A percentile compares a stretch with the other conserved stretches of the same genome.
phyloP scores from a whole-genome alignment of 2,329 filamentous ascomycete species.

The Hymenoscyphus fraxineus region DNA sequence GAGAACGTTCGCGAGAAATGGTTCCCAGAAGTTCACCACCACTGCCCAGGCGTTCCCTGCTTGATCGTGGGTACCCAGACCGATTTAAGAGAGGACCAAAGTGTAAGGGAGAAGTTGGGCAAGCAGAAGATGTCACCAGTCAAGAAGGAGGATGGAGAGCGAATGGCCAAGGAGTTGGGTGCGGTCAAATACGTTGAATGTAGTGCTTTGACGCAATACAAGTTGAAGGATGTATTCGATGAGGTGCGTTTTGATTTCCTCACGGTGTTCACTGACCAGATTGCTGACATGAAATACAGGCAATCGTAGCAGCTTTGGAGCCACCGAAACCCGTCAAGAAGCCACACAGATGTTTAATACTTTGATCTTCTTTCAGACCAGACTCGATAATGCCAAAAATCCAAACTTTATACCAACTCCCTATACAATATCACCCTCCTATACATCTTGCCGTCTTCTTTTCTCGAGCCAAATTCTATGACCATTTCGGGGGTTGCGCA shows the following conservation, averaged over 20 bases:
- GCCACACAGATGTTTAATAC: constrained; percentile 64
- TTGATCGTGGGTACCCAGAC: constrained; percentile 97
- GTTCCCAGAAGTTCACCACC: constrained; percentile 98
- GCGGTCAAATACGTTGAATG: constrained; percentile 99
- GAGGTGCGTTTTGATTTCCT: constrained; percentile 60
- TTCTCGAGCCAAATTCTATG: constrained; percentile 1
- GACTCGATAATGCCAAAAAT: neutral
- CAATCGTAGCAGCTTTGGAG: constrained; percentile 92
- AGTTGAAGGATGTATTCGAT: constrained; percentile 98
- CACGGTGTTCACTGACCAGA: neutral
- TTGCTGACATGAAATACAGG: constrained; percentile 50
- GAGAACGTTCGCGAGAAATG: constrained; percentile 99
- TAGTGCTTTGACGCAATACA: constrained; percentile 95
- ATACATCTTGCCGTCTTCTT: neutral
- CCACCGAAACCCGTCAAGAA: constrained; percentile 80
- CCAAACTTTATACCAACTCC: neutral
- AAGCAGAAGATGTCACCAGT: constrained; percentile 98
- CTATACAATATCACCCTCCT: constrained; percentile 4
- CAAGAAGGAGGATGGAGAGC: constrained; percentile 85
- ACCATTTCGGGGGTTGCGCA: neutral
- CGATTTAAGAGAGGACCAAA: constrained; percentile 85
- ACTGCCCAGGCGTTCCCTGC: constrained; percentile 96
- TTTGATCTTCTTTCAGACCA: constrained; percentile 42
- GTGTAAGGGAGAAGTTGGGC: constrained; percentile 82
- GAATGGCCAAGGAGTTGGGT: constrained; percentile 95